phyloP scores from a whole-genome alignment of 1,284 basidiomycete genomes.

The Ustilago lituana region DNA sequence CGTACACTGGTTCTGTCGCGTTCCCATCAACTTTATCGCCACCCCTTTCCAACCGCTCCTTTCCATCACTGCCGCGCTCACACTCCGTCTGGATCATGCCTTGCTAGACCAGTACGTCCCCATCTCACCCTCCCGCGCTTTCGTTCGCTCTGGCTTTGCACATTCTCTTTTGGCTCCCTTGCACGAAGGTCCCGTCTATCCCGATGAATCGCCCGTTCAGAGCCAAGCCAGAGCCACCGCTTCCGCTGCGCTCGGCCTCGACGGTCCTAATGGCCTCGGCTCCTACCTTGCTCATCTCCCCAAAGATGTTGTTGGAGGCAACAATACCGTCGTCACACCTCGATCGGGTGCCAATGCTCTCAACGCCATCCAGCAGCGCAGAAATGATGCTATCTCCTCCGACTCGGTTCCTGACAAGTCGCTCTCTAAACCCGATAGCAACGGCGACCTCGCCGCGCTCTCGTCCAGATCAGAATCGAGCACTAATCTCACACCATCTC shows the following conservation, averaged over 20 bases:
- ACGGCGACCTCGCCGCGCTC: constrained; percentile 34
- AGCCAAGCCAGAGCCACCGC: constrained; percentile 32
- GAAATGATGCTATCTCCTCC: constrained; percentile 10
- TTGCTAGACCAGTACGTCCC: constrained; percentile 27
- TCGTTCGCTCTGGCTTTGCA: constrained; percentile 29
- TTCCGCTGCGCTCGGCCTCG: constrained; percentile 35
- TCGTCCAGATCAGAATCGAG: not conserved
- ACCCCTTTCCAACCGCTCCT: constrained; percentile 40
- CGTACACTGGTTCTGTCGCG: constrained; percentile 33
- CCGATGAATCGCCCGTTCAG: constrained; percentile 42
- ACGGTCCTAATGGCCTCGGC: constrained; percentile 42
- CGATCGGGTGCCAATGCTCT: constrained; percentile 31
- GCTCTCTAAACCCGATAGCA: constrained; percentile 15
- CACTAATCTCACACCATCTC: not conserved
- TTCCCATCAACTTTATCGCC: constrained; percentile 41
- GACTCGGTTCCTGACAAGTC: constrained; percentile 5
- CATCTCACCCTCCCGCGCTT: not conserved
- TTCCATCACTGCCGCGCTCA: constrained; percentile 37
- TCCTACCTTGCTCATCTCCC: constrained; percentile 36
- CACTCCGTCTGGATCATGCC: constrained; percentile 22
- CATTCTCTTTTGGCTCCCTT: constrained; percentile 44
- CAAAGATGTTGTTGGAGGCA: constrained; percentile 33
- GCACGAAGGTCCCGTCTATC: constrained; percentile 48
- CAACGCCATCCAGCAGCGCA: constrained; percentile 19
- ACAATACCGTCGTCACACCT: constrained; percentile 46